Conservation (phyloP, 352 stramenopile genomes). For the Peronosclerospora sorghi region DNA sequence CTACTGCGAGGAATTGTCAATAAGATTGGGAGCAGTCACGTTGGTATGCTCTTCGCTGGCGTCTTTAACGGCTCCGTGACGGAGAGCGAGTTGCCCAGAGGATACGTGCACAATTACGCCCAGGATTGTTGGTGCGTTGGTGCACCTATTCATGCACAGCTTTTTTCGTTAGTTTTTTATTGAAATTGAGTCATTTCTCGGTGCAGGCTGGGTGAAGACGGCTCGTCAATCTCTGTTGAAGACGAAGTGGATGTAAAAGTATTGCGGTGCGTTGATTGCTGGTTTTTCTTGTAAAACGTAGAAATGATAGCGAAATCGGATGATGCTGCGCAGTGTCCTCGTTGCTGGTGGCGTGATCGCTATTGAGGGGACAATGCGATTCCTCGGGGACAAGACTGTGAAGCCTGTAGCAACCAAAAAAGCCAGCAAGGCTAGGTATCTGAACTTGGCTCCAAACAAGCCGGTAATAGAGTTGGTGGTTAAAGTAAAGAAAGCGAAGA, state of each 20-base stretch:
- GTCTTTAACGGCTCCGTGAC: conserved; percentile 79
- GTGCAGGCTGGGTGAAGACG: conserved; percentile 39
- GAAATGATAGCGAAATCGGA: conserved; percentile 5
- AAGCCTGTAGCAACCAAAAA: conserved; percentile 6
- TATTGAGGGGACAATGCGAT: conserved; percentile 68
- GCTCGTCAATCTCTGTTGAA: conserved; percentile 45
- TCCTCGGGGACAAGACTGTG: conserved; percentile 5
- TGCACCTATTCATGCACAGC: background rate
- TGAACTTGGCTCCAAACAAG: conserved; percentile 8
- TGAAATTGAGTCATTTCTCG: conserved; percentile 3
- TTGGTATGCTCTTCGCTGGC: conserved; percentile 71
- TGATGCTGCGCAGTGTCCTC: conserved; percentile 27
- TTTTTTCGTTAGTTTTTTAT: background rate
- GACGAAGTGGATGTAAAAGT: conserved; percentile 63
- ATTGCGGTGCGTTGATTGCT: conserved; percentile 22
- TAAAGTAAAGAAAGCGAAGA: conserved; percentile 22
- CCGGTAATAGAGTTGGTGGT: conserved; percentile 2
- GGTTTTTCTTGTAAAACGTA: background rate
- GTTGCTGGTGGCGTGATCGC: conserved; percentile 69
- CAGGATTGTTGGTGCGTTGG: conserved; percentile 58
- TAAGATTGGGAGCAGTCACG: conserved; percentile 82
- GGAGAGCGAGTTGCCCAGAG: conserved; percentile 57
- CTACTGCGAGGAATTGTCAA: conserved; percentile 49
- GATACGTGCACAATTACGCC: conserved; percentile 72
- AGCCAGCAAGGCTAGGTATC: conserved; percentile 5